Base-by-base conservation (phyloP, 305 asterid species). In the Rubia tinctorum region DNA sequence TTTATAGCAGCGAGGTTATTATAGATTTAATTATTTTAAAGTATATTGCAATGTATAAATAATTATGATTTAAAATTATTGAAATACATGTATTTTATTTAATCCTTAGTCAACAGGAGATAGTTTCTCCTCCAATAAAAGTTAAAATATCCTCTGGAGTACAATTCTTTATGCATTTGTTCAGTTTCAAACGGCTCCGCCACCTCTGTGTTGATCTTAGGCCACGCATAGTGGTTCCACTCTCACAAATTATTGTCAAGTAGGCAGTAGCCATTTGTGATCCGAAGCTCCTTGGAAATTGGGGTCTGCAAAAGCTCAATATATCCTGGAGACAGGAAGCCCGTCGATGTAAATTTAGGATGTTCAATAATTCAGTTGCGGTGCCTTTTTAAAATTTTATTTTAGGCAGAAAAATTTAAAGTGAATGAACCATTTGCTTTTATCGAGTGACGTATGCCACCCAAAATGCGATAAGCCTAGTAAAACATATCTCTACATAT, bases 401-500 rank as follows among this genome's bases (percentile, higher is more conserved):
- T 25, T 30, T 3, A 27, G 37, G 18, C 0, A 23, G 25, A 61
- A 59, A 23, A 61, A 59, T 20, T 22, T n/a, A 66, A 42, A 22
- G 25, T 2, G 25, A 12, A n/a, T 30, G 43, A 27, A 0, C 18
- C 66, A 5, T 17, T 40, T 43, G 53, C 56, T n/a, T 40, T 42
- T 61, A 61, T 61, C 0, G 70, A 25, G 56, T 73, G 77, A 73
- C 77, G 64, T 65, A 66, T 47, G 51, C 77, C 77, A 65, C 71
- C 55, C 77, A 53, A 47, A 39, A n/a, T 8, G 66, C 23, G 77
- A 73, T 73, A 65, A 73, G 72, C 66, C 72, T 73, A 47, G 56
- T 45, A 65, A 73, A 73, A 51, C 65, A 65, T 64, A 73, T 73
- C 77, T 65, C 42, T 22, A 64, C 68, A 63, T 14, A 6, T 70